A percentile compares a stretch with the other conserved stretches of the same genome.
Conservation (phyloP, 495 filamentous ascomycete genomes). For the Clavariopsis aquatica region DNA sequence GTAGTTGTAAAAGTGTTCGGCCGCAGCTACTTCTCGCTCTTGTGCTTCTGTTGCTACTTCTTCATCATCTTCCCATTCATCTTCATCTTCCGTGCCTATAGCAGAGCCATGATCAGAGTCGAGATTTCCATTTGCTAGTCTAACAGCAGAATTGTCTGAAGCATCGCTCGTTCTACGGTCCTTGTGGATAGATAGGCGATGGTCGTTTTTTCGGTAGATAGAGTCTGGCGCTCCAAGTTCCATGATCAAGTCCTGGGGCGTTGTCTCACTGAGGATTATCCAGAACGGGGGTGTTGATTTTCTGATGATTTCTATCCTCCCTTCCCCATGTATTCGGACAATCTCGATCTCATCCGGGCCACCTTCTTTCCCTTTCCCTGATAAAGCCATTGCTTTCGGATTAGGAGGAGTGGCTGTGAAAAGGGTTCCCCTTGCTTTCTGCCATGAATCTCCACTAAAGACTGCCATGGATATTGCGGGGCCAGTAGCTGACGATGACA, state of each 20-base stretch:
- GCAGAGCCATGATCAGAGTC: conserved; percentile 32
- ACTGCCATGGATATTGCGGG: conserved; percentile 82
- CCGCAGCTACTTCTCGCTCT: conserved; percentile 37
- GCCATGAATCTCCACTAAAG: conserved; percentile 86
- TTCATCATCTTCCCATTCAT: conserved; percentile 74
- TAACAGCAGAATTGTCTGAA: conserved; percentile 25
- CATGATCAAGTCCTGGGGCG: conserved; percentile 83
- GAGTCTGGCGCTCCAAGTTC: conserved; percentile 94
- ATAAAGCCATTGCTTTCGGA: conserved; percentile 59
- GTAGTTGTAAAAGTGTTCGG: conserved; percentile 93
- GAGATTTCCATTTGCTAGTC: conserved; percentile 37
- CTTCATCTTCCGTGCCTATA: conserved; percentile 70
- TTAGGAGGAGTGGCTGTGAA: conserved; percentile 73
- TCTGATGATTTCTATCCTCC: conserved; percentile 73
- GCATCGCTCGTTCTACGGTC: conserved; percentile 35
- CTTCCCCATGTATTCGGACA: conserved; percentile 51
- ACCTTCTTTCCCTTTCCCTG: conserved; percentile 62
- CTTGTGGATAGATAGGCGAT: conserved; percentile 83
- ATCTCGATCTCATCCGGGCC: conserved; percentile 79
- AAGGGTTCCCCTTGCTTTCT: conserved; percentile 70
- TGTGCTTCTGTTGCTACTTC: conserved; percentile 57
- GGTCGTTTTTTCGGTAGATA: conserved; percentile 90
- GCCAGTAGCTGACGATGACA: conserved; percentile 74
- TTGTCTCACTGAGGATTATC: conserved; percentile 77
- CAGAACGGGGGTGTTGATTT: conserved; percentile 59